These are phyloP conservation scores for Xylaria sp. DNA, from an alignment of 2,329 filamentous ascomycete genomes.

Conservation along the genomic window DNA sequence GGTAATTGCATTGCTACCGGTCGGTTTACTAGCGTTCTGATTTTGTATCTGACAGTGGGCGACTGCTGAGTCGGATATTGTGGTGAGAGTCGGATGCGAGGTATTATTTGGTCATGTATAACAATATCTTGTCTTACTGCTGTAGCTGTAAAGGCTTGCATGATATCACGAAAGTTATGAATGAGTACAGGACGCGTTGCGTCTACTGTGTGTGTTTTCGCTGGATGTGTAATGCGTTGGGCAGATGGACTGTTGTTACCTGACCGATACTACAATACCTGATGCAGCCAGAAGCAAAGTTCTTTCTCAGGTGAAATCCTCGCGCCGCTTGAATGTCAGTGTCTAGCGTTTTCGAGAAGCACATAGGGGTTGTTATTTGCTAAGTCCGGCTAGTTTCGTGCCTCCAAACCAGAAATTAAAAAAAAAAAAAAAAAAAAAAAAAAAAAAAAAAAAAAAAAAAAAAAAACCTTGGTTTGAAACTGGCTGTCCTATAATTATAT, in stretches of 20 bases:
- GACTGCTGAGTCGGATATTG: neutral
- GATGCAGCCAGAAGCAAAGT: too few relatives aligned
- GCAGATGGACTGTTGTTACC: too few relatives aligned
- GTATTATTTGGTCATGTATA: constrained; percentile 1
- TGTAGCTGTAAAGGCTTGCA: constrained; percentile 17
- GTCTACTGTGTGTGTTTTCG: neutral
- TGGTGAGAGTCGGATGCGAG: constrained; percentile 6
- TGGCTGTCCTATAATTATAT: neutral
- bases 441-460: neutral
- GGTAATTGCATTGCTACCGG: constrained; percentile 24
- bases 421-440: neutral
- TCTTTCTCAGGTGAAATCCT: neutral
- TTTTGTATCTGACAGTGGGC: constrained; percentile 3
- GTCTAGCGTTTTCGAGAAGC: too few relatives aligned
- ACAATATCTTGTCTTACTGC: neutral
- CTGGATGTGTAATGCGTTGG: neutral
- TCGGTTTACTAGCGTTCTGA: constrained; percentile 17
- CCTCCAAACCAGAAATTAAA: neutral
- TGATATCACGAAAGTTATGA: constrained; percentile 31
- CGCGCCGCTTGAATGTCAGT: too few relatives aligned
- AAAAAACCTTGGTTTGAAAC: neutral
- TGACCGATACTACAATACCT: too few relatives aligned
- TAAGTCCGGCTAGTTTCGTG: too few relatives aligned
- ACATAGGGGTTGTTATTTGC: neutral
- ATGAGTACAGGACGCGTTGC: too few relatives aligned